Conservation (phyloP, 352 stramenopile species). For the Globisporangium cylindrosporum region DNA sequence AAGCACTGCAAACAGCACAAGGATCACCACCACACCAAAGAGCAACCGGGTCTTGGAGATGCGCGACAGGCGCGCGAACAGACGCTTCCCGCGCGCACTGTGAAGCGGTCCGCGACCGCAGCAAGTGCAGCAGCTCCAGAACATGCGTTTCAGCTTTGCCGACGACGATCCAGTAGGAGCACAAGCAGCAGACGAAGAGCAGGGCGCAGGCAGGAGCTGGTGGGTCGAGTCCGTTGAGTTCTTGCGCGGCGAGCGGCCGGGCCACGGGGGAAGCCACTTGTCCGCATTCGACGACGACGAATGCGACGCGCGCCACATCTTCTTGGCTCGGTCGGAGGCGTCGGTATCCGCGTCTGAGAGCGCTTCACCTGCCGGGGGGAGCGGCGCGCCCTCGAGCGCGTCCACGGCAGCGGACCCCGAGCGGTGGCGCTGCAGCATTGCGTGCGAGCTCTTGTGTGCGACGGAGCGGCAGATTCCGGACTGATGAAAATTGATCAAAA, state of each 20-base stretch:
- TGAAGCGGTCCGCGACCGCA: slow-evolving; percentile 6
- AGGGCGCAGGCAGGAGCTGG: background rate
- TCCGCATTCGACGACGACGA: background rate
- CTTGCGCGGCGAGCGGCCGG: slow-evolving; percentile 3
- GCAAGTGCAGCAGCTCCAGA: slow-evolving; percentile 4
- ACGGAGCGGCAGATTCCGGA: background rate
- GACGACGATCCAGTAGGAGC: background rate
- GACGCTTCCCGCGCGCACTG: slow-evolving; percentile 4
- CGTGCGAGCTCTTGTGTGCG: background rate
- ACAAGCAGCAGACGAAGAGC: background rate
- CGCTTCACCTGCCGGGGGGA: background rate
- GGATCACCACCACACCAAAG: background rate
- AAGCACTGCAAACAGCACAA: slow-evolving; percentile 29
- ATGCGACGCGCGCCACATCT: background rate
- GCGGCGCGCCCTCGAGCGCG: slow-evolving; percentile 10
- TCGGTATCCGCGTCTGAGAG: background rate
- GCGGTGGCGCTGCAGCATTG: slow-evolving; percentile 8
- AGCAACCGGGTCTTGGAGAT: background rate
- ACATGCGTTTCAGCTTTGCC: background rate
- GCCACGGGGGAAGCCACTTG: slow-evolving; percentile 2
- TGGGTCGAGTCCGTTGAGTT: slow-evolving; percentile 2
- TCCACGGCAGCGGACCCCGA: slow-evolving; percentile 6
- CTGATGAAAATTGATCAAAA: background rate
- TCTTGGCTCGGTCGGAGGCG: background rate
- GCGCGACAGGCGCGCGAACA: slow-evolving; percentile 3